Percentiles rank a stretch among this genome's conserved stretches.
phyloP scores from a whole-genome alignment of 306 rosid species.

The Lathyrus oleraceus region DNA sequence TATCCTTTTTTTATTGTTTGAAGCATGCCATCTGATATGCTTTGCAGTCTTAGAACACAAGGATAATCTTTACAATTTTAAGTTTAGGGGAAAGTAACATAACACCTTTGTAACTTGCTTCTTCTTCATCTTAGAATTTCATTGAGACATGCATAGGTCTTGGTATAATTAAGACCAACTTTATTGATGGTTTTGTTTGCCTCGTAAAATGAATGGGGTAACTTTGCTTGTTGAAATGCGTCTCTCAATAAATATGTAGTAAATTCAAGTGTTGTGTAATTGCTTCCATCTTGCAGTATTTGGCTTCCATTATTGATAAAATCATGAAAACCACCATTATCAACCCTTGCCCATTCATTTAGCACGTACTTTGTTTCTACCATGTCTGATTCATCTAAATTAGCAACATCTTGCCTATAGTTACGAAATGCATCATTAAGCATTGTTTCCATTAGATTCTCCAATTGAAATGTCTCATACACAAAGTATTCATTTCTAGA shows the following conservation, averaged over 20 bases:
- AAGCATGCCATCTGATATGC: too few relatives aligned
- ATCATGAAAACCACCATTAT: neutral
- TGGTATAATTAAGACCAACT: neutral
- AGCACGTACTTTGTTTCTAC: accelerated
- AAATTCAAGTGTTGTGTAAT: conserved; percentile 10
- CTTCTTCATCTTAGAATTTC: too few relatives aligned
- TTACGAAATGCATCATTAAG: neutral
- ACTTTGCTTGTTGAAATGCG: neutral
- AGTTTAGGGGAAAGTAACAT: too few relatives aligned
- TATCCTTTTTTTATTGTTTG: too few relatives aligned
- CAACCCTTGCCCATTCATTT: neutral
- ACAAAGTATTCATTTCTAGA: neutral
- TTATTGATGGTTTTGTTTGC: neutral
- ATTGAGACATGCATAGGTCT: too few relatives aligned
- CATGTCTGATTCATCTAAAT: neutral
- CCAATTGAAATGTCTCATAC: neutral
- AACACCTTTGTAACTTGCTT: too few relatives aligned
- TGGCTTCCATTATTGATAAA: neutral
- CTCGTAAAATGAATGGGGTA: neutral
- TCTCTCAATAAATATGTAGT: neutral
- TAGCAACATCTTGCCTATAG: neutral
- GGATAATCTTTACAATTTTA: too few relatives aligned
- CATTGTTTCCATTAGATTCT: neutral
- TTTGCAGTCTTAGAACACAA: too few relatives aligned
- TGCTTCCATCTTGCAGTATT: neutral